Base-by-base conservation (phyloP, 257 asterid genomes). In the Fraxinus anomala region DNA sequence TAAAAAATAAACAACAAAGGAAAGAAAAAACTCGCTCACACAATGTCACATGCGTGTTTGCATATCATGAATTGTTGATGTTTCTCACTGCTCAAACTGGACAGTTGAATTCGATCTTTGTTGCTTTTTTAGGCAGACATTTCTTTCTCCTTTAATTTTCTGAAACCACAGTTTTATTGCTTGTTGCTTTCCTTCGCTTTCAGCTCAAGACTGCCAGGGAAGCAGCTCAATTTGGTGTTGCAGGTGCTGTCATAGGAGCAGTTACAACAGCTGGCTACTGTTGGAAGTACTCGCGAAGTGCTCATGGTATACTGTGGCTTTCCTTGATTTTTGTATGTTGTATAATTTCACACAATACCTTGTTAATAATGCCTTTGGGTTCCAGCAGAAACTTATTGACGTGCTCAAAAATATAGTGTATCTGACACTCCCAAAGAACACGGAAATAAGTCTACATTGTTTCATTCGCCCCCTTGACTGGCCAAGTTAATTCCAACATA, bases 261-360 rank as follows among this genome's bases (percentile, higher is more conserved):
- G 88, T 90, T 82, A 77, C 93, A 36, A 89, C 96, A 40, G 97
- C 90, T 66, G 97, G 94, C 16, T 76, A 68, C 78, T 89, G 92
- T 78, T 91, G 88, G 92, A 91, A 89, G 84, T 95, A 93, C 89
- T 95, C 99, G 2, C 92, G 83, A 86, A 93, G 96, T 87, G 94
- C 89, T 68, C 97, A 95, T 81, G 98, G 98, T 93, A 87, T 36
- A 83, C 36, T 59, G 19, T 13, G 17, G 21, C 51, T 49, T 70
- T 71, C 72, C 69, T 36, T 73, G 63, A 34, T 36, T 61, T 17
- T 71, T 63, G 59, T 34, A 23, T 6, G 26, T 67, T 42, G 30
- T 14, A 8, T 14, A 8, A 26, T 77, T 23, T 71, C 10, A 19
- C 68, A 19, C 40, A 30, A 33, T 23, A 28, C 19, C 23, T 13